Evolutionary conservation across 164 flowering plant genomes (phyloP).

Genomic region (Liriodendron chinense): DNA sequence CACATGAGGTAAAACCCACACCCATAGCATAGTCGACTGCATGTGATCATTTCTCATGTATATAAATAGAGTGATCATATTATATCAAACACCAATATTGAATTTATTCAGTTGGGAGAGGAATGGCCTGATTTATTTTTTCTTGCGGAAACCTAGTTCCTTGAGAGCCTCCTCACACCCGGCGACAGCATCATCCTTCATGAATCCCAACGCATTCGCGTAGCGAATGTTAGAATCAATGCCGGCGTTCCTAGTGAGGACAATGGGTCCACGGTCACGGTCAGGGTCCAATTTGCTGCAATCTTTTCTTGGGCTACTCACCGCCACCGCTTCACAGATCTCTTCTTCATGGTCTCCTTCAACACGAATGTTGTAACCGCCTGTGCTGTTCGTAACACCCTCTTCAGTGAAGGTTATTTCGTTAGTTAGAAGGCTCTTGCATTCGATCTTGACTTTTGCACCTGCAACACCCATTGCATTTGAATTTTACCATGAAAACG

Average conservation of each 20-base stretch:
- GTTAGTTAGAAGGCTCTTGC: slow-evolving; percentile 36
- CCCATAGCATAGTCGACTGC: neutral
- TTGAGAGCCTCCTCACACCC: slow-evolving; percentile 36
- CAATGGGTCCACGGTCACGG: slow-evolving; percentile 29
- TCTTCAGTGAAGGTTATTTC: slow-evolving; percentile 24
- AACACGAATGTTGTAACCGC: slow-evolving; percentile 32
- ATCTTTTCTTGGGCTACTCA: slow-evolving; percentile 34
- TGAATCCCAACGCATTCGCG: slow-evolving; percentile 58
- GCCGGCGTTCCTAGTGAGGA: slow-evolving; percentile 49
- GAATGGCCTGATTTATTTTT: neutral
- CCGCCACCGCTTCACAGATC: slow-evolving; percentile 38
- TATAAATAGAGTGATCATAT: neutral
- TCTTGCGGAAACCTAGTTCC: neutral
- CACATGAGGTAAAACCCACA: too few species aligned
- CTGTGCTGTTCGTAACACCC: slow-evolving; percentile 34
- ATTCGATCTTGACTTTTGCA: slow-evolving; percentile 30
- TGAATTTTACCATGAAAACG: neutral
- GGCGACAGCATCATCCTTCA: slow-evolving; percentile 29
- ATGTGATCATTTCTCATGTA: neutral
- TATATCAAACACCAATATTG: neutral
- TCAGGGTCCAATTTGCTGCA: slow-evolving; percentile 28
- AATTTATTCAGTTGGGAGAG: neutral
- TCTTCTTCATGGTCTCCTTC: slow-evolving; percentile 62
- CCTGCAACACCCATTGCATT: neutral
- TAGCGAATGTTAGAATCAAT: slow-evolving; percentile 25